Conservation (phyloP, 495 filamentous ascomycete genomes). For the Penicillium desertorum region DNA sequence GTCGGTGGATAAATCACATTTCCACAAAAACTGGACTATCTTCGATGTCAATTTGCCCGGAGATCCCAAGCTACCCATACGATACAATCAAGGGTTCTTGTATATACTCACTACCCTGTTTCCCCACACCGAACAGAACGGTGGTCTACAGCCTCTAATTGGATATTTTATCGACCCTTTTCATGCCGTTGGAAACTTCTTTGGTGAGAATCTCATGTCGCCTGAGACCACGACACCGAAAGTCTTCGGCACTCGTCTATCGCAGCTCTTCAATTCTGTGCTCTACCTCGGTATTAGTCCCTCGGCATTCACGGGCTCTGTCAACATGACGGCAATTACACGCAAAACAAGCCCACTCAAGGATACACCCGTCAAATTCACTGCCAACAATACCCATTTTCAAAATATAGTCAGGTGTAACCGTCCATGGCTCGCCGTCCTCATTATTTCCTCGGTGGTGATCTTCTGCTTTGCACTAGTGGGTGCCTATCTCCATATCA, state of each 20-base stretch:
- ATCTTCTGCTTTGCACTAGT: conserved; percentile 4
- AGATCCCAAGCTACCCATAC: not conserved
- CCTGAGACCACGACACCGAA: not conserved
- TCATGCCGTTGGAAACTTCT: not conserved
- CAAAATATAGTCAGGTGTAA: not conserved
- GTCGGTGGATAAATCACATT: not conserved
- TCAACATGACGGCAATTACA: not conserved
- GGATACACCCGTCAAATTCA: not conserved
- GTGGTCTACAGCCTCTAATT: not conserved
- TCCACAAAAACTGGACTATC: conserved; percentile 1
- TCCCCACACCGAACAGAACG: not conserved
- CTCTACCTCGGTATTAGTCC: not conserved
- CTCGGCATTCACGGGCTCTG: not conserved
- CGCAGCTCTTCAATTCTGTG: not conserved
- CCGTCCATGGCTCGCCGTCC: not conserved
- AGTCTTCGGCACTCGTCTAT: not conserved
- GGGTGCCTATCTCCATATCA: not conserved
- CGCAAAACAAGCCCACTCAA: not conserved
- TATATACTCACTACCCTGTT: not conserved
- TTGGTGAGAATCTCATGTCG: not conserved
- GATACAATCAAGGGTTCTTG: not conserved
- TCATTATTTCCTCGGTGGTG: not conserved
- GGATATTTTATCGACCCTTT: conserved; percentile 1
- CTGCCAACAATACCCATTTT: not conserved
- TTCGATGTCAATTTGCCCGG: not conserved